phyloP scores from a whole-genome alignment of 1,284 basidiomycete genomes.

The Neonothopanus nambi region DNA sequence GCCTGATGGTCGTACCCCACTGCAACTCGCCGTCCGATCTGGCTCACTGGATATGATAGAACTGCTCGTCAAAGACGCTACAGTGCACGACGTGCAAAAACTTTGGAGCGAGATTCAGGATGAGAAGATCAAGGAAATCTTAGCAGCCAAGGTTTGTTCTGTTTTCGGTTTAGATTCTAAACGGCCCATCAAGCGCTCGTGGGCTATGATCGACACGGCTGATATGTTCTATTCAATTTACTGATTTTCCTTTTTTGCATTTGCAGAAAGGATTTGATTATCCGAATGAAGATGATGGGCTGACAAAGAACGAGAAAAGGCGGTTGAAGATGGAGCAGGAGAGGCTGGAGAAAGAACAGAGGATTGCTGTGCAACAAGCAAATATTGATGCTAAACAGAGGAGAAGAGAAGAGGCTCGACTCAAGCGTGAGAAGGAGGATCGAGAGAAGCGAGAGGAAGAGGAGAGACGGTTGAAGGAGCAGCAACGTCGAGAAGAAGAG shows the following conservation, averaged over 20 bases:
- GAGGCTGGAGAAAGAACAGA: constrained; percentile 18
- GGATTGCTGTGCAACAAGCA: constrained; percentile 11
- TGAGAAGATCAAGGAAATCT: background rate
- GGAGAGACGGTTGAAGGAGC: constrained; percentile 3
- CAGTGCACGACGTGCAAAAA: constrained; percentile 36
- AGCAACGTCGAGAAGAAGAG: background rate
- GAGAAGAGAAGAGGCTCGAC: constrained; percentile 11
- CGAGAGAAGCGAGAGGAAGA: constrained; percentile 10
- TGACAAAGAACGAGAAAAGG: background rate
- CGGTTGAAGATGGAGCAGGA: constrained; percentile 23
- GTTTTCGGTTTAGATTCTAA: too few species aligned
- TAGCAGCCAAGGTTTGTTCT: background rate
- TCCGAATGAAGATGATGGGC: background rate
- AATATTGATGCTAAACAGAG: constrained; percentile 14
- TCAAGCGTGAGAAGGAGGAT: constrained; percentile 16
- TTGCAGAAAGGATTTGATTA: background rate
- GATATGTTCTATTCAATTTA: too few species aligned
- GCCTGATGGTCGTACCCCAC: constrained; percentile 34
- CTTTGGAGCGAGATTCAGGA: constrained; percentile 27
- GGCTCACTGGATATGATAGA: constrained; percentile 28
- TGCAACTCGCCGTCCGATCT: constrained; percentile 37
- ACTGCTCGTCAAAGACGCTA: constrained; percentile 37
- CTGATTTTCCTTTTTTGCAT: background rate
- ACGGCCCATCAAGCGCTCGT: constrained; percentile 13
- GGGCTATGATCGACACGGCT: too few species aligned